A percentile compares a stretch with the other conserved stretches of the same genome.
Evolutionary conservation across 768 basidiomycete genomes (phyloP).

Genomic region (Chalciporus sphaerocephalus): DNA sequence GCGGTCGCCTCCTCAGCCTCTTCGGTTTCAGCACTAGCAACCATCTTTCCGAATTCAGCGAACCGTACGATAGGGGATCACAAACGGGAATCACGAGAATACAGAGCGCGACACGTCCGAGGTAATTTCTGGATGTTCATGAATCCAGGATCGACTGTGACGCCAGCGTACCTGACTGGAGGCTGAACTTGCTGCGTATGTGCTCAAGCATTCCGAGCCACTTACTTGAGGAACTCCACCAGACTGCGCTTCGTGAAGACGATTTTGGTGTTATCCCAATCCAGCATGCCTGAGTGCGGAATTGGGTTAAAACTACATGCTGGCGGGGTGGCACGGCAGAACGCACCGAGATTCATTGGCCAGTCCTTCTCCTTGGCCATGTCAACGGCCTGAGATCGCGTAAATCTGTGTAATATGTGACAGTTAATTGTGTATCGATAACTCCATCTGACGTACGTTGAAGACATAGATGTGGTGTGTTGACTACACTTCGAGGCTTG

Average conservation of each 20-base stretch:
- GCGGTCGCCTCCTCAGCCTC: slow-evolving; percentile 32
- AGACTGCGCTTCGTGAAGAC: slow-evolving; percentile 76
- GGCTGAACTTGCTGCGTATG: slow-evolving; percentile 23
- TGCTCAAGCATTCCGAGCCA: slow-evolving; percentile 1
- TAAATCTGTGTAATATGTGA: slow-evolving; percentile 42
- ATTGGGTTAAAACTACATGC: neutral
- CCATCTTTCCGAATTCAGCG: slow-evolving; percentile 61
- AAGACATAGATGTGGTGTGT: slow-evolving; percentile 15
- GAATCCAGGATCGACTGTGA: slow-evolving; percentile 74
- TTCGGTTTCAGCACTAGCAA: slow-evolving; percentile 8
- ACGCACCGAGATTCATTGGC: slow-evolving; percentile 60
- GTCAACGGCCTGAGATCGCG: slow-evolving; percentile 52
- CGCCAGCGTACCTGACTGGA: slow-evolving; percentile 58
- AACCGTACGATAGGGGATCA: slow-evolving; percentile 45
- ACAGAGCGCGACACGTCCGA: slow-evolving; percentile 38
- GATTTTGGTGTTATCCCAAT: slow-evolving; percentile 74
- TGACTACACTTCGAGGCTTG: neutral
- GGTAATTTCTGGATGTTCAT: slow-evolving; percentile 71
- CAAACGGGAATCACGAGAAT: neutral
- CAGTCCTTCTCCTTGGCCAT: slow-evolving; percentile 69
- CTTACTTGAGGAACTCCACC: slow-evolving; percentile 74
- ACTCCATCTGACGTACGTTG: slow-evolving; percentile 18
- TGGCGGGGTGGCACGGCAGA: neutral
- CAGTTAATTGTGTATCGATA: slow-evolving; percentile 2
- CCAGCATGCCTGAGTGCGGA: slow-evolving; percentile 56